Evolutionary conservation across 1,139 yeast genomes (phyloP).

Genomic region (Candida glucosophila): DNA sequence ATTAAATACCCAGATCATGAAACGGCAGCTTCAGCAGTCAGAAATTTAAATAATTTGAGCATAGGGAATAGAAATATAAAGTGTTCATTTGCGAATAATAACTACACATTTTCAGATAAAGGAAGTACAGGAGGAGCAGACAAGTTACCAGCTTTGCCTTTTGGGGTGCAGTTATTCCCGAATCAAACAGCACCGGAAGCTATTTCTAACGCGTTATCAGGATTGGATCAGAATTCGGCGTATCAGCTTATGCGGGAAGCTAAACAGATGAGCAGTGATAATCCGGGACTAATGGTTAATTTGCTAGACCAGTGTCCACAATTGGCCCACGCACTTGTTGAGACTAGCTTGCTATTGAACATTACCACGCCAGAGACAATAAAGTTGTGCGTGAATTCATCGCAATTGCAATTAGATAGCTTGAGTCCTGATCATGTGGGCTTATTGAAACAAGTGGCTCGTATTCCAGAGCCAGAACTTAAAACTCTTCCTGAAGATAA

Average conservation of each 20-base stretch:
- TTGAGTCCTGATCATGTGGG: constrained; percentile 41
- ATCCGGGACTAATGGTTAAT: constrained; percentile 56
- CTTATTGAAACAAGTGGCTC: constrained; percentile 47
- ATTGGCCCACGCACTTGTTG: constrained; percentile 73
- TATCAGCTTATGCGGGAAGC: constrained; percentile 52
- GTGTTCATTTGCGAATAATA: constrained; percentile 61
- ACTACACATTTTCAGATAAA: constrained; percentile 11
- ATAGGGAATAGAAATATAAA: constrained; percentile 66
- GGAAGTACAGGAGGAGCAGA: constrained; percentile 9
- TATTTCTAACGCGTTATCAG: constrained; percentile 49
- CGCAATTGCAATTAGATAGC: constrained; percentile 29
- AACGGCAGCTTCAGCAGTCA: constrained; percentile 85
- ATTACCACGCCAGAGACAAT: constrained; percentile 48
- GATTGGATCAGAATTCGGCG: constrained; percentile 50
- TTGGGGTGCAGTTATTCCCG: constrained; percentile 43
- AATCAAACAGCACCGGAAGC: constrained; percentile 52
- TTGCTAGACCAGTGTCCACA: constrained; percentile 70
- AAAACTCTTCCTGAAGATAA: constrained; percentile 54
- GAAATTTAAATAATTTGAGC: constrained; percentile 74
- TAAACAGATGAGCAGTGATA: constrained; percentile 50
- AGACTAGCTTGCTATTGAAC: constrained; percentile 56
- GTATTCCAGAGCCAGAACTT: constrained; percentile 58
- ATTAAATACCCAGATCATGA: constrained; percentile 69
- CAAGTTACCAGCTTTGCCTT: constrained; percentile 36
- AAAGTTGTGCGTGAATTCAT: constrained; percentile 29